These are phyloP conservation scores for Forsythia viridissima DNA, from an alignment of 257 asterid genomes.

Conservation along the genomic window DNA sequence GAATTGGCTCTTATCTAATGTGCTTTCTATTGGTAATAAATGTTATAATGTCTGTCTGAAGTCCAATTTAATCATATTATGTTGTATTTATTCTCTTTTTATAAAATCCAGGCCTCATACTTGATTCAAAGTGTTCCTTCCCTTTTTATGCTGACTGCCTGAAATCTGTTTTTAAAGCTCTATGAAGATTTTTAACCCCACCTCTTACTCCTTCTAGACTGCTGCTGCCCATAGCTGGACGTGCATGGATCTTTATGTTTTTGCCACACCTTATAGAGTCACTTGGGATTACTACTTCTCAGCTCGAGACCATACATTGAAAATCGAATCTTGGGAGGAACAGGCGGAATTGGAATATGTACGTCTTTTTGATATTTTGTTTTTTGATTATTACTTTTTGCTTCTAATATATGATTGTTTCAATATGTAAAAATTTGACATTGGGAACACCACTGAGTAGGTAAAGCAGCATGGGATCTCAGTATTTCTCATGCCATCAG, in stretches of 20 bases:
- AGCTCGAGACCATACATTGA: slow-evolving; percentile 72
- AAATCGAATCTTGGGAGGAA: slow-evolving; percentile 94
- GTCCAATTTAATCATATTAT: not conserved
- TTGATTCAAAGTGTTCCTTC: not conserved
- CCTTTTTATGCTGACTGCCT: not conserved
- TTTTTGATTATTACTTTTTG: not conserved
- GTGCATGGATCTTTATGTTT: slow-evolving; percentile 98
- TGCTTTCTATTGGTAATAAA: not conserved
- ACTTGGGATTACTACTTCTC: slow-evolving; percentile 99
- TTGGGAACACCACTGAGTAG: slow-evolving; percentile 45
- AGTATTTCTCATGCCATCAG: slow-evolving; percentile 98
- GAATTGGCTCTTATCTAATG: slow-evolving; percentile 1
- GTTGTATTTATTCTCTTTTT: not conserved
- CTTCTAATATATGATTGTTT: not conserved
- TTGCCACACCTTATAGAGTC: slow-evolving; percentile 94
- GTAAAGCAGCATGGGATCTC: slow-evolving; percentile 95
- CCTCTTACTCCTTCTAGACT: slow-evolving; percentile 50
- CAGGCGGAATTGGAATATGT: slow-evolving; percentile 93
- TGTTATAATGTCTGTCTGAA: not conserved
- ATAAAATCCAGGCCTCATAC: not conserved
- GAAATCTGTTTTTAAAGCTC: slow-evolving; percentile 3
- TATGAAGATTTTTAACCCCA: slow-evolving; percentile 7
- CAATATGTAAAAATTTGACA: slow-evolving; percentile 20
- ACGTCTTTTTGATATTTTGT: slow-evolving; percentile 14
- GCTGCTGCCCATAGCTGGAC: slow-evolving; percentile 97